phyloP scores from a whole-genome alignment of 345 rosid genomes.

The Jatropha curcas region DNA sequence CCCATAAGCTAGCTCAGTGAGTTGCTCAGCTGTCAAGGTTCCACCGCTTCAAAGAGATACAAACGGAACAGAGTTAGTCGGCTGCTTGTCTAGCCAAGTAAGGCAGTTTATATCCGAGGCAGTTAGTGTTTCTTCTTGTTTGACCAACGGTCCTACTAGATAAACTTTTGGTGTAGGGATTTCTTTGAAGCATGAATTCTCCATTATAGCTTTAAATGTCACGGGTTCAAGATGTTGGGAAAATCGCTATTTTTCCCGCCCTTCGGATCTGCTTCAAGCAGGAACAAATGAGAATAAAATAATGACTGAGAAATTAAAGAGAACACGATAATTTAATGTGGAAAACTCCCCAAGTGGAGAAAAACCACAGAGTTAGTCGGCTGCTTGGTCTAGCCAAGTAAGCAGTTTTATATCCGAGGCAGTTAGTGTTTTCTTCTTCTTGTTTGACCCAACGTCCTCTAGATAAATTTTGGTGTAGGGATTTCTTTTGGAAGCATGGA shows the following conservation, averaged over 20 bases:
- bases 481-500: constrained; percentile 20
- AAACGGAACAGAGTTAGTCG: constrained; percentile 18
- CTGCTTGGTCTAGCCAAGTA: constrained; percentile 26
- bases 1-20: constrained; percentile 23
- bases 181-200: constrained; percentile 15
- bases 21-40: constrained; percentile 19
- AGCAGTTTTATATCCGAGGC: not conserved
- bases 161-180: constrained; percentile 18
- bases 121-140: constrained; percentile 15
- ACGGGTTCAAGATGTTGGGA: constrained; percentile 24
- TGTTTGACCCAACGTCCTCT: constrained; percentile 17
- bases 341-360: too few species aligned
- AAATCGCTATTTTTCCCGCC: too few species aligned
- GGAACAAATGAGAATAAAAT: too few species aligned
- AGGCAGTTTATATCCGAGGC: not conserved
- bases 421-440: constrained; percentile 16
- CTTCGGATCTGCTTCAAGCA: too few species aligned
- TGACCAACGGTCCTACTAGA: constrained; percentile 21
- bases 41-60: constrained; percentile 29
- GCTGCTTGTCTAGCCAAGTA: constrained; percentile 27
- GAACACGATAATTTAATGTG: too few species aligned
- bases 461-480: constrained; percentile 14
- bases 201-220: constrained; percentile 7
- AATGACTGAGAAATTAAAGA: too few species aligned
- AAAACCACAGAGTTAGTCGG: constrained; percentile 22